Evolutionary conservation across 2,329 filamentous ascomycete genomes (phyloP).

Genomic region (Phialophora chinensis): DNA sequence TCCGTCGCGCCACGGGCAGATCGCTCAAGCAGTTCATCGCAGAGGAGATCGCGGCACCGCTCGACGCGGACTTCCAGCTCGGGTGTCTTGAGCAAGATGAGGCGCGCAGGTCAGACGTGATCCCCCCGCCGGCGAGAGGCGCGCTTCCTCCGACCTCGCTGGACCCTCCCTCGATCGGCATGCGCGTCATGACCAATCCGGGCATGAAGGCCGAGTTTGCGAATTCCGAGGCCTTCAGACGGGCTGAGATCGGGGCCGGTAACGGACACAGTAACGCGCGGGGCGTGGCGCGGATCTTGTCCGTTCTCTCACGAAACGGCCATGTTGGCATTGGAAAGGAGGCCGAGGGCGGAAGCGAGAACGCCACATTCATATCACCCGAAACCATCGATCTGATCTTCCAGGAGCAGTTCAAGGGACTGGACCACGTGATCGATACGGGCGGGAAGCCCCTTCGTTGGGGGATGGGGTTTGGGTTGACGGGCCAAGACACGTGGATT

Average conservation of each 20-base stretch:
- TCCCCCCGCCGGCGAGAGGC: slow-evolving; percentile 33
- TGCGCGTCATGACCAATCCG: slow-evolving; percentile 25
- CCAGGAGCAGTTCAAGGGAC: slow-evolving; percentile 50
- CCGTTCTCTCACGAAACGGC: slow-evolving; percentile 28
- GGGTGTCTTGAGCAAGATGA: slow-evolving; percentile 31
- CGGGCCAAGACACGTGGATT: slow-evolving; percentile 30
- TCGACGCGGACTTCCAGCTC: slow-evolving; percentile 37
- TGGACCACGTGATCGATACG: slow-evolving; percentile 48
- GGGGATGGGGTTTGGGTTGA: slow-evolving; percentile 27
- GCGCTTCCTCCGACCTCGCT: slow-evolving; percentile 19
- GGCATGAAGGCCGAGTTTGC: slow-evolving; percentile 22
- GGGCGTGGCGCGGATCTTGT: slow-evolving; percentile 43
- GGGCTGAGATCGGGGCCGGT: slow-evolving; percentile 48
- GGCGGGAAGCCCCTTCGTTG: slow-evolving; percentile 34
- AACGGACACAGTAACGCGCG: slow-evolving; percentile 56
- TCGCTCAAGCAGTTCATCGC: slow-evolving; percentile 32
- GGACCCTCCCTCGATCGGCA: slow-evolving; percentile 16
- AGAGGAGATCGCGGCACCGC: slow-evolving; percentile 33
- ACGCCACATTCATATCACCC: slow-evolving; percentile 21
- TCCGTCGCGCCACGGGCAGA: slow-evolving; percentile 33
- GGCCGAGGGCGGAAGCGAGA: not conserved
- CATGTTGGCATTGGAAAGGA: slow-evolving; percentile 17
- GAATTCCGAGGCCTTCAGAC: slow-evolving; percentile 17
- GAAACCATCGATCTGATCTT: slow-evolving; percentile 50
- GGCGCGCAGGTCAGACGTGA: slow-evolving; percentile 39